These are phyloP conservation scores for Alternaria brassicicola DNA, from an alignment of 2,329 filamentous ascomycete genomes.

Conservation along the genomic window DNA sequence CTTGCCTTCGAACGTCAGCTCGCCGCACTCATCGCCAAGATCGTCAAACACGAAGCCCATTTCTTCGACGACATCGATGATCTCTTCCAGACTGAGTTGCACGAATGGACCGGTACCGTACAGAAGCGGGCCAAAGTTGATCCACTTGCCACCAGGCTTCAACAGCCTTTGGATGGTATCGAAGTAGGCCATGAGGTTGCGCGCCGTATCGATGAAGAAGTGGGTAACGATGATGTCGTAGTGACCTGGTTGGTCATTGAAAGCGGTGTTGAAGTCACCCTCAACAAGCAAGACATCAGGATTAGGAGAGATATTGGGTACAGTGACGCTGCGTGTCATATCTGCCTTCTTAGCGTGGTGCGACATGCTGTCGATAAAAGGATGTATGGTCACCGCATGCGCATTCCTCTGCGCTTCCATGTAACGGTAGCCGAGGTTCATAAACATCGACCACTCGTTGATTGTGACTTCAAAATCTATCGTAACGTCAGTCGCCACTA, in stretches of 20 bases:
- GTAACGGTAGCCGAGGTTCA: conserved; percentile 62
- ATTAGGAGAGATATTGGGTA: conserved; percentile 51
- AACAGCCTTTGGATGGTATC: conserved; percentile 60
- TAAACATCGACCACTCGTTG: conserved; percentile 65
- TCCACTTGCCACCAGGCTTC: conserved; percentile 58
- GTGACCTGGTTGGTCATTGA: conserved; percentile 25
- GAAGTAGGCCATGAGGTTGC: conserved; percentile 62
- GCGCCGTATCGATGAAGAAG: conserved; percentile 67
- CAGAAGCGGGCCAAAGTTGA: conserved; percentile 63
- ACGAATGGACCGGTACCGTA: conserved; percentile 63
- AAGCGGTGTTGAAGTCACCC: conserved; percentile 61
- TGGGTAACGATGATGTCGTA: conserved; percentile 62
- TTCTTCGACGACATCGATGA: conserved; percentile 55
- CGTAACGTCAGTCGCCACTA: background rate
- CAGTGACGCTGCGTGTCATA: conserved; percentile 55
- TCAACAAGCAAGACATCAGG: conserved; percentile 57
- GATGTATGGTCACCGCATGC: conserved; percentile 50
- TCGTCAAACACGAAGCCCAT: conserved; percentile 62
- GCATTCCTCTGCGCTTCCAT: conserved; percentile 46
- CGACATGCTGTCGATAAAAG: conserved; percentile 63
- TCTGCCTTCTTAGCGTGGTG: conserved; percentile 59
- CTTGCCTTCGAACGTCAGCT: conserved; percentile 50
- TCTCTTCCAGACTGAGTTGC: conserved; percentile 62
- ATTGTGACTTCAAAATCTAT: conserved; percentile 59
- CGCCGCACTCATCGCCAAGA: conserved; percentile 51